Base-by-base conservation (phyloP, 345 rosid species). In the Kernera saxatilis region DNA sequence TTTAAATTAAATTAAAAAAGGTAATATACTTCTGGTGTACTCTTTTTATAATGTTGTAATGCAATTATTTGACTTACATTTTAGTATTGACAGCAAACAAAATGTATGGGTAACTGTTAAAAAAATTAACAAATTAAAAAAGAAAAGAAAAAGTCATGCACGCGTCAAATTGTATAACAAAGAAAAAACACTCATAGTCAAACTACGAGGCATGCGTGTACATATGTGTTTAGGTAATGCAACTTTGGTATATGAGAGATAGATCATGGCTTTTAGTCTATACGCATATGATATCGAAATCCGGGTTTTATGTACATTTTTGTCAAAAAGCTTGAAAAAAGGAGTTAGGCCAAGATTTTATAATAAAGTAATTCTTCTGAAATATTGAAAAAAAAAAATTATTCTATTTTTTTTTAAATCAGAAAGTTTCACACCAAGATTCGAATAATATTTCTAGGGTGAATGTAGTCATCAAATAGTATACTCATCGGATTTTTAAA, bases 251-350 rank as follows among this genome's bases (percentile, higher is more conserved):
- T 29, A 41, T 54, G 40, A 19, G 22, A 40, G 7, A 23, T 56
- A 45, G 5, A 64, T 13, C 25, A n/a, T n/a, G n/a, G n/a, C n/a
- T 43, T 21, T 13, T 21, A 64, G 9, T 64, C 19, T 18, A 55
- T 49, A 57, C 56, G 40, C 58, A 59, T 48, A 49, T 19, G 14
- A 23, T 48, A 58, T 70, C 51, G 30, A 49, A 27, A 70, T 49
- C 33, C 51, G 67, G 59, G 68, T 13, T 60, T 32, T 48, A 37
- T 59, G 74, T 59, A 27, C 68, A 70, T 49, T 70, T 59, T 49
- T 37, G 68, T 60, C 74, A 70, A 70, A 70, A 57, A 69, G 45
- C 6, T 44, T 44, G 41, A 4, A 12, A 54, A 64, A 68, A 23
- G 33, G 26, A 1, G 49, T 36, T 58, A 46, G 67, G 67, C 67